Base-by-base conservation (phyloP, 441 rosid genomes). In the Adansonia rubrostipa region DNA sequence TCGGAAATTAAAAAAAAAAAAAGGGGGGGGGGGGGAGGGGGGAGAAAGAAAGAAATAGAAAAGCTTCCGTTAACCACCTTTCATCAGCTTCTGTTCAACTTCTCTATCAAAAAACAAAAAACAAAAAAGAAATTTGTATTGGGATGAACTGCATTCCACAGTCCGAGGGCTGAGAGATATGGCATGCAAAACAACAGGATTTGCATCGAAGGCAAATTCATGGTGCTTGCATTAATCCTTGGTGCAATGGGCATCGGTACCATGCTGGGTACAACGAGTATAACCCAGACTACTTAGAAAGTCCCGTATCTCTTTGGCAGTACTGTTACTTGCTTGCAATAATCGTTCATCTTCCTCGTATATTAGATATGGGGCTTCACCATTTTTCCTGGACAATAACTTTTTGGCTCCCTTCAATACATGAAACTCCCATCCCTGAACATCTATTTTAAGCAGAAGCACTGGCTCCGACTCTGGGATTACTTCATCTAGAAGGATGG, bases 381-480 rank as follows among this genome's bases (percentile, higher is more conserved):
- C 65, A 22, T 89, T 88, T 77, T 91, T 88, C 86, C 98, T 86
- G 0, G 93, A 93, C 2, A 94, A 87, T 50, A 96, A 82, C 85
- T 92, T 92, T 66, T 85, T 33, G 19, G 98, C 97, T 3, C 98
- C 99, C 77, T 89, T 94, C 77, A 96, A 61, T 11, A 96, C 99
- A 57, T 94, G 98, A 83, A 88, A 87, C 76, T 96, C 99, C 99
- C 99, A 96, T 75, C 99, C 99, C 84, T 94, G 99, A 78, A 96
- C 98, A 67, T 96, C 99, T 58, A 93, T 88, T 85, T 94, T 94
- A 68, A 94, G 80, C 51, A 96, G 84, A 80, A 91, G 87, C 73
- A 94, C 90, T 2, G 86, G 75, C 71, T 88, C 89, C 1, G 90
- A 85, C 44, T 89, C 90, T 0, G 90, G 82, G 77, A 93, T 87